These are phyloP conservation scores for Alternaria ventricosa DNA, from an alignment of 2,329 filamentous ascomycete genomes.

Conservation along the genomic window DNA sequence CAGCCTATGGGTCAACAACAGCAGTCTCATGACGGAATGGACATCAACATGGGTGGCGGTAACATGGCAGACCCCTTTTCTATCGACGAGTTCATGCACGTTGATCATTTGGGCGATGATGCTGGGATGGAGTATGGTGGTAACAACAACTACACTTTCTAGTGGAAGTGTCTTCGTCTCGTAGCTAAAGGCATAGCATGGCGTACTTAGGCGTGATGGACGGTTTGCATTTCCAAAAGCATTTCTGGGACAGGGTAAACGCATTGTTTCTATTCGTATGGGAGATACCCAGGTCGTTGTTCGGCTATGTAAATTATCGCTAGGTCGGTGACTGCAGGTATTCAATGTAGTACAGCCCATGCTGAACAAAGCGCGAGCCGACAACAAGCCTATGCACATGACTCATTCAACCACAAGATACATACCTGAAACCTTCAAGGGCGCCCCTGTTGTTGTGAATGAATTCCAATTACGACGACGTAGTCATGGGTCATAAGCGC, in stretches of 20 bases:
- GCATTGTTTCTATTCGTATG: not conserved
- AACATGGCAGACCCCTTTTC: slow-evolving; percentile 18
- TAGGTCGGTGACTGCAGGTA: not conserved
- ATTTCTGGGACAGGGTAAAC: not conserved
- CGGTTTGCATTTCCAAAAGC: not conserved
- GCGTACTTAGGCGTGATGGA: not conserved
- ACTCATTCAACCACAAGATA: not conserved
- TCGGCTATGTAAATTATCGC: not conserved
- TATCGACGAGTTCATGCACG: slow-evolving; percentile 53
- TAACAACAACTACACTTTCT: slow-evolving; percentile 5
- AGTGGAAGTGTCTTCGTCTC: not conserved
- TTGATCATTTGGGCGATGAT: slow-evolving; percentile 46
- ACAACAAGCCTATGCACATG: not conserved
- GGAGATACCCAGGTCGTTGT: not conserved
- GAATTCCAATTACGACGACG: not conserved
- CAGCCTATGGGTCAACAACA: slow-evolving; percentile 13
- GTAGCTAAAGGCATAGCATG: not conserved
- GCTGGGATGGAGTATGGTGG: slow-evolving; percentile 19
- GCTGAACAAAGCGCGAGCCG: not conserved
- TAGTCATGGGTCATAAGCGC: not conserved
- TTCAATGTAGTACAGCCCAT: not conserved
- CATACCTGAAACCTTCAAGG: not conserved
- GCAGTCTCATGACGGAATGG: slow-evolving; percentile 20
- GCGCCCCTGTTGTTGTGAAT: not conserved
- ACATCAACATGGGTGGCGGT: slow-evolving; percentile 13